phyloP scores from a whole-genome alignment of 2,329 filamentous ascomycete genomes.

The Rhexocercosporidium sp. region DNA sequence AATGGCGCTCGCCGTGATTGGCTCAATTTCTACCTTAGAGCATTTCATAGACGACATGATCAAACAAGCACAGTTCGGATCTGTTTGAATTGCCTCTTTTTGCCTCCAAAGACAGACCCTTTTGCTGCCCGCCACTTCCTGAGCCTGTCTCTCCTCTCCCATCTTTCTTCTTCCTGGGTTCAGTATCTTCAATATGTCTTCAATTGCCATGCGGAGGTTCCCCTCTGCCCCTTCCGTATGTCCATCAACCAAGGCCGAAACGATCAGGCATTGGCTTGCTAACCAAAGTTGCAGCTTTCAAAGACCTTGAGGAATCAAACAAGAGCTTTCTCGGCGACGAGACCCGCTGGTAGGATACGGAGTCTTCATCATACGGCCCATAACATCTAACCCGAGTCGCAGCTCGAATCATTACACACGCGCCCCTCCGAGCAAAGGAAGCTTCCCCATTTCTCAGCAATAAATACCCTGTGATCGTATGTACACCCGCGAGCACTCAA shows the following conservation, averaged over 20 bases:
- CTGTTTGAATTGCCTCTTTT: constrained; percentile 25
- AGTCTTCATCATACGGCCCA: background rate
- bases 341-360: constrained; percentile 69
- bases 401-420: constrained; percentile 87
- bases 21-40: constrained; percentile 27
- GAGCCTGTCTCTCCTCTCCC: constrained; percentile 21
- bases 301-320: constrained; percentile 60
- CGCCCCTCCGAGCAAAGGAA: constrained; percentile 90
- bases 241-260: constrained; percentile 36
- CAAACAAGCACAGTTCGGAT: constrained; percentile 8
- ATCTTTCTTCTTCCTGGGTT: constrained; percentile 23
- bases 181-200: constrained; percentile 57
- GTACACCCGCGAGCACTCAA: constrained; percentile 19
- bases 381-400: constrained; percentile 30
- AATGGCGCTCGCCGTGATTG: constrained; percentile 24
- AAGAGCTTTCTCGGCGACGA: constrained; percentile 86
- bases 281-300: constrained; percentile 39
- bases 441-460: constrained; percentile 83
- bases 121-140: constrained; percentile 2
- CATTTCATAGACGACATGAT: constrained; percentile 27
- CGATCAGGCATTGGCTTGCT: constrained; percentile 26
- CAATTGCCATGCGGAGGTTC: constrained; percentile 68
- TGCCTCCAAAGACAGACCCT: constrained; percentile 4
- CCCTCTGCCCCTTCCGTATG: constrained; percentile 61
- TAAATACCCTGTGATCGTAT: constrained; percentile 92